Evolutionary conservation across 805 yeast species (phyloP), one percentile per base, ranked within the genome.

Genomic region (Lipomyces yamadae): DNA sequence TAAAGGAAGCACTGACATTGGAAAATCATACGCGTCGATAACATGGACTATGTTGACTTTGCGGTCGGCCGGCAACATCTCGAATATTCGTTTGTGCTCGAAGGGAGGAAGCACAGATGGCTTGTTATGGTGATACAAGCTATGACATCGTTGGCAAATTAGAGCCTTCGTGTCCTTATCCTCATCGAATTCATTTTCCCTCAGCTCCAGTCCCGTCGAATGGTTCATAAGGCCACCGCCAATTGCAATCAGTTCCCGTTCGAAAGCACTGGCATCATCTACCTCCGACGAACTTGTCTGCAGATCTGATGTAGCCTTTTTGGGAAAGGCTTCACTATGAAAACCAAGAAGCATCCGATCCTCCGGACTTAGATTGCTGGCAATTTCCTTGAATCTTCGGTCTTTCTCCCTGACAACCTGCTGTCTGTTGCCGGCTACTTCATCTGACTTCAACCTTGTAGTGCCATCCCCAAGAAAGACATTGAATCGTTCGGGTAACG

Each of bases 1-100:
- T n/a, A 65, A 30, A 18, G 70, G 70, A 4, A 67, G 45, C 13
- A 67, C 29, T 8, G 88, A 82, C 53, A 88, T 78, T 0, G 97
- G 97, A 74, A 91, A 90, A 70, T 91, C 96, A 13, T 83, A 76
- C 0, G 89, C 86, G 45, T 89, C 87, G 8, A 88, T 79, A 1
- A 90, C 85, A 73, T 89, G 87, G 2, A 88, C 82, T 0, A 89
- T 71, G 7, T 81, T 81, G 2, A 85, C 82, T 39, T 76, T 71
- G 2, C 72, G 55, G 7, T 39, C 42, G 3, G 33, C 32, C 11
- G 70, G 70, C 24, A 67, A 35, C 24, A 34, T 30, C 29, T 61
- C 57, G 18, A 67, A 58, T 4, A 67, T 33, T 5, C 60, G 45
- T 2, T 34, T 52, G 18, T 42, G 57, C 1, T 29, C 39, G 8